Percentiles rank a stretch among this genome's conserved stretches.
These are phyloP conservation scores for Plasmodium adleri DNA, from an alignment of 169 alveolate genomes.

Conservation along the genomic window DNA sequence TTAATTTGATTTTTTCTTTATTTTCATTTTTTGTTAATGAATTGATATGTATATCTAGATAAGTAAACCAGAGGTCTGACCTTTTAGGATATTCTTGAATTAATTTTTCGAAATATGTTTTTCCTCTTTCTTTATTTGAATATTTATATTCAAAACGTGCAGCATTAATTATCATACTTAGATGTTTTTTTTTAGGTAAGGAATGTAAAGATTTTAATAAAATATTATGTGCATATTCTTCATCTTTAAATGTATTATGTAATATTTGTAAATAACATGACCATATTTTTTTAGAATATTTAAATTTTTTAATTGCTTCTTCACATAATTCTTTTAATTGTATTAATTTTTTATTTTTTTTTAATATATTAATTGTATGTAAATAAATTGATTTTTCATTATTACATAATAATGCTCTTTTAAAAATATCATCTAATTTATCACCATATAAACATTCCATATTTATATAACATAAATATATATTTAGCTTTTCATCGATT, in stretches of 20 bases:
- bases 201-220: slow-evolving; percentile 74
- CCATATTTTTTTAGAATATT: slow-evolving; percentile 83
- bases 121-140: slow-evolving; percentile 82
- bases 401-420: slow-evolving; percentile 82
- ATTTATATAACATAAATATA: slow-evolving; percentile 88
- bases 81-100: slow-evolving; percentile 88
- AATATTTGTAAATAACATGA: slow-evolving; percentile 16
- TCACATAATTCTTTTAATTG: slow-evolving; percentile 82
- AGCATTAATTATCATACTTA: slow-evolving; percentile 83
- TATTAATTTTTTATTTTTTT: slow-evolving; percentile 75
- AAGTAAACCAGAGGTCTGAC: slow-evolving; percentile 90
- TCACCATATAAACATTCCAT: slow-evolving; percentile 89
- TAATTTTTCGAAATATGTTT: slow-evolving; percentile 87
- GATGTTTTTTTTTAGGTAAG: slow-evolving; percentile 77
- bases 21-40: slow-evolving; percentile 65
- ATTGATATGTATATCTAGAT: slow-evolving; percentile 85
- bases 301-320: slow-evolving; percentile 80
- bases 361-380: slow-evolving; percentile 79
- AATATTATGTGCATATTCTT: slow-evolving; percentile 77
- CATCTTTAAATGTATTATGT: slow-evolving; percentile 76
- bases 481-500: slow-evolving; percentile 83
- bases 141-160: slow-evolving; percentile 87
- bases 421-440: slow-evolving; percentile 80
- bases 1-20: slow-evolving; percentile 75
- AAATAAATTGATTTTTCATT: slow-evolving; percentile 81